Percentiles rank a stretch among this genome's conserved stretches.
These are phyloP conservation scores for Fremontodendron californicum DNA, from an alignment of 345 rosid species.

Conservation along the genomic window DNA sequence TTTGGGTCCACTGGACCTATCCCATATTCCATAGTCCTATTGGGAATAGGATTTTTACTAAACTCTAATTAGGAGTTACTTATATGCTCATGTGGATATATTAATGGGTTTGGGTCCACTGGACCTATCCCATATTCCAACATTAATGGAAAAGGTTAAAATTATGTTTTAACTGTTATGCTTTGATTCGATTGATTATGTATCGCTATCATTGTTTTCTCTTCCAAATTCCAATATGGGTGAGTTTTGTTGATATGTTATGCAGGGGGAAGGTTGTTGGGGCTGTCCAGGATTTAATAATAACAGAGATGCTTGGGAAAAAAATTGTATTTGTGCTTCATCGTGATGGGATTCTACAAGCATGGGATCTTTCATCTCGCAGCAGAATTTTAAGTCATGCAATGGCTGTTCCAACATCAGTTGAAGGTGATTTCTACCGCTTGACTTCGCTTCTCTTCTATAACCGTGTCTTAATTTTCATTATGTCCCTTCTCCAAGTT, in stretches of 20 bases:
- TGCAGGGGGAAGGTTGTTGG: slow-evolving; percentile 69
- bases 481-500: background rate
- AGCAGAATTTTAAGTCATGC: slow-evolving; percentile 56
- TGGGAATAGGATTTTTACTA: background rate
- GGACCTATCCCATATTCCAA: background rate
- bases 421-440: slow-evolving; percentile 50
- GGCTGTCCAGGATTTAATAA: slow-evolving; percentile 58
- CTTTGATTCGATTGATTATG: background rate
- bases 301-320: slow-evolving; percentile 48
- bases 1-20: too few relatives aligned
- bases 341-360: slow-evolving; percentile 60
- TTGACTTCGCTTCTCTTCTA: background rate
- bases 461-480: background rate
- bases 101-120: background rate
- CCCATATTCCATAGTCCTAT: background rate
- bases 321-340: slow-evolving; percentile 57
- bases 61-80: background rate
- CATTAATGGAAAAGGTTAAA: background rate
- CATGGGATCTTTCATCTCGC: slow-evolving; percentile 59
- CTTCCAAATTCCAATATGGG: background rate
- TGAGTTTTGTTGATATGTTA: slow-evolving; percentile 7
- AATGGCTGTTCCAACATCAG: slow-evolving; percentile 39
- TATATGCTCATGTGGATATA: background rate
- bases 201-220: background rate
- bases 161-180: background rate